Conservation (phyloP, 169 alveolate genomes). For the Cryptosporidium sp. region DNA sequence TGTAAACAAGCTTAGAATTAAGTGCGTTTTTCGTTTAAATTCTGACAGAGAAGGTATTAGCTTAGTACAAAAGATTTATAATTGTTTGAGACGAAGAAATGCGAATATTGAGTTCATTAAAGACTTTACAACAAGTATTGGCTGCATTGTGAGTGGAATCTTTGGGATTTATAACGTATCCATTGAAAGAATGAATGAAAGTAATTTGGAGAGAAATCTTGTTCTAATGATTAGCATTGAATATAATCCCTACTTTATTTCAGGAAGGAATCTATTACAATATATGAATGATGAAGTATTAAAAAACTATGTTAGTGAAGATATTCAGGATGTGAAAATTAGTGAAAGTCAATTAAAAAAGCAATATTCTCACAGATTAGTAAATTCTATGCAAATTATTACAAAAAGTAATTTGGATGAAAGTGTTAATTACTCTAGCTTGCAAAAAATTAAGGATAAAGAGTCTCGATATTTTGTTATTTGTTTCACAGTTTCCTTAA, state of each 20-base stretch:
- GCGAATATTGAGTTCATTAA: conserved; percentile 14
- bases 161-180: conserved; percentile 56
- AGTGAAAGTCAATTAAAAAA: neutral
- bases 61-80: neutral
- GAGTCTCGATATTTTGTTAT: conserved; percentile 38
- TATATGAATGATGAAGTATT: conserved; percentile 44
- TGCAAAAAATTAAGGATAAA: conserved; percentile 25
- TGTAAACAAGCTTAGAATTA: conserved; percentile 16
- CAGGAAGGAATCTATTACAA: conserved; percentile 13
- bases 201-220: neutral
- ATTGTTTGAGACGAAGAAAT: conserved; percentile 1
- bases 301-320: neutral
- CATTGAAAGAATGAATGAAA: conserved; percentile 15
- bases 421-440: neutral
- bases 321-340: no score
- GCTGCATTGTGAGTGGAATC: conserved; percentile 28
- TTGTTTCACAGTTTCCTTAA: conserved; percentile 26
- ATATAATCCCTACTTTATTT: conserved; percentile 64
- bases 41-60: conserved; percentile 6
- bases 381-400: conserved; percentile 10
- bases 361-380: conserved; percentile 17
- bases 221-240: conserved; percentile 12
- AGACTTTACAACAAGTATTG: conserved; percentile 21
- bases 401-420: conserved; percentile 21
- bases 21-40: conserved; percentile 2